Evolutionary conservation across 192 early-diverging fungal species (phyloP), one percentile per base, ranked within the genome.

Genomic region (Backusella tuberculispora): DNA sequence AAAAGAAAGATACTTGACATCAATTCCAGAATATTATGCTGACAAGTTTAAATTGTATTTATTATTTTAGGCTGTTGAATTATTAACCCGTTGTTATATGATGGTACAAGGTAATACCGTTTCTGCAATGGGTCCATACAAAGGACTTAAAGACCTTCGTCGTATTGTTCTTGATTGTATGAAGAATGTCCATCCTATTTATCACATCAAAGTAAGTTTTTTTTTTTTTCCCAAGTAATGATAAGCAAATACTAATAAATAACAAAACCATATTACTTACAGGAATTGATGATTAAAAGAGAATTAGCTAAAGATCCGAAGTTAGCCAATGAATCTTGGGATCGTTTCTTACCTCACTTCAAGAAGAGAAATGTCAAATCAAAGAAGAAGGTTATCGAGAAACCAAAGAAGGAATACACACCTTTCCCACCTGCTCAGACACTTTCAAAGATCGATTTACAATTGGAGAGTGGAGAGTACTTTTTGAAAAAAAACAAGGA

Each of bases 71-170:
- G 98, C 98, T 10, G 92, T 99, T 64, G 97, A 99, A 84, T 84
- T 99, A 45, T 81, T 99, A 79, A 99, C 98, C 17, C 87, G 89
- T 34, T 97, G 96, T 78, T 98, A 99, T 73, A 89, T 98, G 34
- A 90, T 99, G 90, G 96, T 99, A n/a, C 97, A 98, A 79, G 98
- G 98, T 63, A 96, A 97, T 76, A 99, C 98, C 1, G 98, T 99
- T 0, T 91, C 95, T 5, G 88, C 83, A 19, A 97, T 99, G 95
- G 98, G 98, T 2, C 90, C 93, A 6, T 93, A 90, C 83, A 94
- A 92, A 76, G 95, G 95, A 3, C 71, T 99, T 43, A 95, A 96
- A 81, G 89, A 93, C 47, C 92, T 96, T 26, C 89, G 96, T 26
- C 84, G 92, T 46, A 96, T 99, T 53, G 92, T 99, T 4, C 83